Base-by-base conservation (phyloP, 768 basidiomycete species). In the Tricholoma sp. region DNA sequence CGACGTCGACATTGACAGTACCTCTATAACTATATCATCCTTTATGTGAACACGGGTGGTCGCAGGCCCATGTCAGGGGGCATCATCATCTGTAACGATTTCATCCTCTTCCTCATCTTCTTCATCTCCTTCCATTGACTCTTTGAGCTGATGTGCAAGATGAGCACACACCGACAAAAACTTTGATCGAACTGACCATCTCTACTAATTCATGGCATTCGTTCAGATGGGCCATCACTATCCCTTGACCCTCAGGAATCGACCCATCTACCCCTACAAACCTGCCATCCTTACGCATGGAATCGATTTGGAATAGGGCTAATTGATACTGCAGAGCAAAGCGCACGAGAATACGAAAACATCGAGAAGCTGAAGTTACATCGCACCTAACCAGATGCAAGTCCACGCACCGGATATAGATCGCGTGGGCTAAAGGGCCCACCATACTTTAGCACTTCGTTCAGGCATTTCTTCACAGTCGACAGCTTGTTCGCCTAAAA, bases 151-250 rank as follows among this genome's bases (percentile, higher is more conserved):
- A 45, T 36, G 33, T 47, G 42, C 37, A 33, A 39, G 29, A 49
- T 49, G 47, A 17, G 20, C 42, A 50, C 28, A 37, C 32, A n/a
- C n/a, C 31, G 50, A 37, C 4, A 24, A 17, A 56, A 51, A 32
- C 37, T 28, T 12, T 2, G 8, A 13, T 41, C 33, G 52, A 41
- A 66, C 81, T 39, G 61, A 91, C 91, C 94, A 98, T 96, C 73
- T 94, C 94, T 11, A 98, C 76, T 54, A 98, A 74, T 69, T 98
- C 96, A 65, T 98, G 96, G 57, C 94, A 96, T 71, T 98, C 96
- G 60, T 89, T 94, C 51, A 98, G 74, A 70, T 98, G 94, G 3
- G 96, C 95, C 80, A 94, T 94, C 53, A 98, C 81, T 63, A 96
- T 93, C 12, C 92, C 96, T 68, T 98, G 96, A 2, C 96, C 96